Evolutionary conservation across 495 filamentous ascomycete species (phyloP).

Genomic region (Bryoglossum gracile): DNA sequence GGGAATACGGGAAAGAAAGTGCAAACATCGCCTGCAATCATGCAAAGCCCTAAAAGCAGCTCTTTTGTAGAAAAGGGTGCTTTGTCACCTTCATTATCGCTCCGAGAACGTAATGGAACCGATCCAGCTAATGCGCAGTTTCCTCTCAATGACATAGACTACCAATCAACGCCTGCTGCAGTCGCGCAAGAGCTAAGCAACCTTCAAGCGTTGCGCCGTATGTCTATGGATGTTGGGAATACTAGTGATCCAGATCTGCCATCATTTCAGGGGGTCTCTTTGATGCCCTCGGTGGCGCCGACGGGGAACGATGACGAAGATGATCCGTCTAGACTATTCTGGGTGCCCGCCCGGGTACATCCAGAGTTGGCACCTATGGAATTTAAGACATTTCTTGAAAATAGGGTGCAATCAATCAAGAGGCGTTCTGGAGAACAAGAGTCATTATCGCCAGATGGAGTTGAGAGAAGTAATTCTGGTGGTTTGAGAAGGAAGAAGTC

Average conservation of each 20-base stretch:
- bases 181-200: constrained; percentile 95
- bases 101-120: constrained; percentile 31
- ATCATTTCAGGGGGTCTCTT: constrained; percentile 56
- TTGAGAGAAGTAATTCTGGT: constrained; percentile 52
- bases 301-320: constrained; percentile 73
- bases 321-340: constrained; percentile 82
- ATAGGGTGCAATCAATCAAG: constrained; percentile 81
- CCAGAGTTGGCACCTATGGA: constrained; percentile 93
- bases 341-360: constrained; percentile 92
- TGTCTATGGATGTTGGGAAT: constrained; percentile 97
- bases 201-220: constrained; percentile 84
- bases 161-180: constrained; percentile 80
- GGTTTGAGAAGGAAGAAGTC: constrained; percentile 83
- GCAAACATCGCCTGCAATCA: constrained; percentile 20
- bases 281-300: constrained; percentile 64
- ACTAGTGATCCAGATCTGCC: constrained; percentile 91
- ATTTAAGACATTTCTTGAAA: constrained; percentile 94
- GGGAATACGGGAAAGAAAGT: constrained; percentile 18
- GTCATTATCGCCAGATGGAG: constrained; percentile 57
- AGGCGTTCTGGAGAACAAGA: constrained; percentile 64
- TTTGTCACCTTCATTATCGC: constrained; percentile 51
- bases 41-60: constrained; percentile 18
- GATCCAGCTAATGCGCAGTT: constrained; percentile 24
- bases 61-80: constrained; percentile 30
- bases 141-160: constrained; percentile 86